A percentile compares a stretch with the other conserved stretches of the same genome.
phyloP scores from a whole-genome alignment of 1,284 basidiomycete species.

The Hemileia vastatrix region DNA sequence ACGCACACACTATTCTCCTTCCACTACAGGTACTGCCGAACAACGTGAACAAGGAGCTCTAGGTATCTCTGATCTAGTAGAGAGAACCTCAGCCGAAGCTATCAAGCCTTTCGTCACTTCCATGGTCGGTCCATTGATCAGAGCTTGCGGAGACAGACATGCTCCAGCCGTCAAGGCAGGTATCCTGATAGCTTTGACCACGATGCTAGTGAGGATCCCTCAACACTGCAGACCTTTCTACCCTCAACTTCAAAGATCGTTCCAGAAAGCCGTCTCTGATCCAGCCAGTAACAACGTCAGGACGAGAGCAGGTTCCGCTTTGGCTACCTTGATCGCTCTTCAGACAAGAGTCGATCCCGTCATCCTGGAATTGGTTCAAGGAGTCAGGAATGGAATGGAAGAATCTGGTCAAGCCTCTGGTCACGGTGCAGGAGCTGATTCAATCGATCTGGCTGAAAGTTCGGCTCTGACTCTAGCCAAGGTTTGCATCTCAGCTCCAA shows the following conservation, averaged over 20 bases:
- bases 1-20: not conserved
- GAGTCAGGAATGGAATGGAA: conserved; percentile 35
- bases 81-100: conserved; percentile 72
- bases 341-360: conserved; percentile 55
- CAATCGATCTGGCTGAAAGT: conserved; percentile 26
- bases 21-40: conserved; percentile 46
- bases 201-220: conserved; percentile 72
- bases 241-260: conserved; percentile 90
- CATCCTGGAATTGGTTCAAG: conserved; percentile 64
- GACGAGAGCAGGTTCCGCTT: conserved; percentile 66
- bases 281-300: conserved; percentile 70
- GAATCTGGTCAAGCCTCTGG: conserved; percentile 1
- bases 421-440: conserved; percentile 7
- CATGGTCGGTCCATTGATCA: conserved; percentile 87
- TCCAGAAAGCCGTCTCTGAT: conserved; percentile 85
- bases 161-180: conserved; percentile 40
- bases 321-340: conserved; percentile 71
- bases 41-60: conserved; percentile 78
- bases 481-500: conserved; percentile 31
- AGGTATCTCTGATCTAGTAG: conserved; percentile 89
- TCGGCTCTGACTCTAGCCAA: conserved; percentile 30
- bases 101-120: conserved; percentile 95
- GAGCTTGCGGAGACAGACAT: conserved; percentile 42
- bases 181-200: conserved; percentile 60
- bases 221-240: conserved; percentile 96